phyloP scores from a whole-genome alignment of 1,139 yeast genomes.

The Blastobotrys indianensis region DNA sequence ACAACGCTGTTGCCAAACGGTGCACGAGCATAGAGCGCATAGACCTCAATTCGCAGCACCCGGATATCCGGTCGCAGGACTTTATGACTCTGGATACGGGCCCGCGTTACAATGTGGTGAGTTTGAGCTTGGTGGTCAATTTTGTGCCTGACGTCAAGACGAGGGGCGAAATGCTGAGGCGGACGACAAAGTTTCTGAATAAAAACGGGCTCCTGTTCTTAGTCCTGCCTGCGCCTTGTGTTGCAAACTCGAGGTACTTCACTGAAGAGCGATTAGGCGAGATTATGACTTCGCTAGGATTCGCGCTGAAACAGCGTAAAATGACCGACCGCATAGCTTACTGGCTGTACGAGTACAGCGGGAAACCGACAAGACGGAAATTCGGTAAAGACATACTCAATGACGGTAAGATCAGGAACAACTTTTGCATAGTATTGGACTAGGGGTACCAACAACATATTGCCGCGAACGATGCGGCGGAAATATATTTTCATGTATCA shows the following conservation, averaged over 20 bases:
- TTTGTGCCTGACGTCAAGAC: conserved; percentile 69
- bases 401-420: conserved; percentile 27
- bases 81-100: conserved; percentile 56
- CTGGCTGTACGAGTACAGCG: conserved; percentile 43
- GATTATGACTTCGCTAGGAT: conserved; percentile 59
- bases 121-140: conserved; percentile 82
- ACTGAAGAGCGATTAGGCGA: conserved; percentile 40
- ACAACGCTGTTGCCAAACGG: conserved; percentile 39
- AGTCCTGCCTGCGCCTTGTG: conserved; percentile 85
- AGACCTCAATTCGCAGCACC: conserved; percentile 78
- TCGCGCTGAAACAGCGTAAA: conserved; percentile 41
- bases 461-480: background rate
- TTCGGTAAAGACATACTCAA: conserved; percentile 24
- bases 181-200: conserved; percentile 53
- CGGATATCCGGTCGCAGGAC: conserved; percentile 65
- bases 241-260: conserved; percentile 74
- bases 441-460: no score
- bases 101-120: conserved; percentile 53
- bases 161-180: conserved; percentile 70
- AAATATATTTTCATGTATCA: background rate
- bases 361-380: conserved; percentile 6
- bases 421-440: conserved; percentile 12
- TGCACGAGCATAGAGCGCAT: conserved; percentile 63
- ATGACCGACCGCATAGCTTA: conserved; percentile 74
- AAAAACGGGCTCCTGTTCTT: conserved; percentile 48